Base-by-base conservation (phyloP, 495 filamentous ascomycete genomes). In the Aspergillus panamensis region DNA sequence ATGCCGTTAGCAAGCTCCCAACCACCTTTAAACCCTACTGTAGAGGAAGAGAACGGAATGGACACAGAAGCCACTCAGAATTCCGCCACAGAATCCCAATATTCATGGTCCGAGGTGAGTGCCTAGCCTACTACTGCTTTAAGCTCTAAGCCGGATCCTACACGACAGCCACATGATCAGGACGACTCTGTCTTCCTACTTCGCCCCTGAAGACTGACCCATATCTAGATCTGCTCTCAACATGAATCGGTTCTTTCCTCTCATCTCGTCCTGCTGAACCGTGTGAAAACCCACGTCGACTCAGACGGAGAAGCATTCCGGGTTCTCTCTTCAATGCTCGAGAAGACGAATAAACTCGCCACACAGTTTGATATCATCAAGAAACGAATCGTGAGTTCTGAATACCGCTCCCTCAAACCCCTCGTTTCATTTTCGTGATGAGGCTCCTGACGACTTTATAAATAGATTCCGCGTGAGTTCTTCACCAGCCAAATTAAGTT, bases 311-410 rank as follows among this genome's bases (percentile, higher is more conserved):
- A 74, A 35, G 60, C 63, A 3, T 65, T 57, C 17, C 66, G 63
- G 20, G 49, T 70, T 6, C 51, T 77, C 6, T 62, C 71, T 0
- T 52, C 66, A 6, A 76, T 79, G 70, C 45, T 74, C 19, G 69
- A 71, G 29, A 74, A 64, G 62, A 74, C 76, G 7, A 58, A 72
- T 16, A 68, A 70, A 40, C 58, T 74, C 29, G 62, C 73, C 40
- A 63, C 64, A 13, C 69, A 79, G 37, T 72, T 69, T 30, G 63
- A 70, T n/a, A 29, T 70, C 8, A 45, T 73, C 25, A 66, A 70
- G 44, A 66, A 67, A n/a, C 57, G 69, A 14, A 57, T 76, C 48
- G 75, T 77, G 32, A 58, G 74, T 69, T 32, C 3, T 40, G 31
- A 53, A 12, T 33, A 17, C 3, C 42, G 12, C 6, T 8, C 9